Evolutionary conservation across 129 eudicot genomes (phyloP), one percentile per base, ranked within the genome.

Genomic region (Artemisia tridentata): DNA sequence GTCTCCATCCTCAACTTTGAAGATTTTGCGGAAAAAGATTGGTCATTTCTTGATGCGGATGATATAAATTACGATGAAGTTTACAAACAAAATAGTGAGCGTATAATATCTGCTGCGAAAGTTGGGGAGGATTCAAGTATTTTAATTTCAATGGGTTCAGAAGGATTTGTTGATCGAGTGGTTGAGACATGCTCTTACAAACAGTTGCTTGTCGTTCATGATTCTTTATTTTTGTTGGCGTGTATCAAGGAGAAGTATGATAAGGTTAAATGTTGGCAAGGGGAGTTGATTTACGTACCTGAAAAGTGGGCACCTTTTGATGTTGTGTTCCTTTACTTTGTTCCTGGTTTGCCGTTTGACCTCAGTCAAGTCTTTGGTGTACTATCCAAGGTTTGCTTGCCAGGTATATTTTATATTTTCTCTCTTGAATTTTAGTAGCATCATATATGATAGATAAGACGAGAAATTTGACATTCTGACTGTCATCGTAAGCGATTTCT

Each of bases 11-110:
- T 85, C 69, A 74, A 90, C 65, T 84, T 87, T 55, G 93, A 85
- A 65, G 97, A 87, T 43, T 61, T 87, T 17, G 69, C 79, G 60
- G 97, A 86, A 75, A 95, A 88, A 69, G 97, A 90, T 78, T 95
- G 96, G 96, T 87, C 96, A n/a, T 86, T 95, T 75, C 96, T 95
- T 48, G 99, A 88, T 3, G 57, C 70, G 5, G 89, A 83, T 13
- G 79, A 78, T 19, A 55, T 74, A 43, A 63, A 62, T 74, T 67
- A 84, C 11, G 80, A 70, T 53, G 82, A 79, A 54, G 74, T 78
- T 49, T 75, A 70, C 64, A 85, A 76, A 45, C 76, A 71, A 69
- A 86, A 79, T 67, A 80, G 67, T 5, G 84, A 78, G 8, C 76
- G 68, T 11, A 84, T 93, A 23, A 84, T 93, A 20, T 78, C 87